Percentiles rank a stretch among this genome's conserved stretches.
Conservation (phyloP, 2,329 filamentous ascomycete genomes). For the Neodidymelliopsis sp. region DNA sequence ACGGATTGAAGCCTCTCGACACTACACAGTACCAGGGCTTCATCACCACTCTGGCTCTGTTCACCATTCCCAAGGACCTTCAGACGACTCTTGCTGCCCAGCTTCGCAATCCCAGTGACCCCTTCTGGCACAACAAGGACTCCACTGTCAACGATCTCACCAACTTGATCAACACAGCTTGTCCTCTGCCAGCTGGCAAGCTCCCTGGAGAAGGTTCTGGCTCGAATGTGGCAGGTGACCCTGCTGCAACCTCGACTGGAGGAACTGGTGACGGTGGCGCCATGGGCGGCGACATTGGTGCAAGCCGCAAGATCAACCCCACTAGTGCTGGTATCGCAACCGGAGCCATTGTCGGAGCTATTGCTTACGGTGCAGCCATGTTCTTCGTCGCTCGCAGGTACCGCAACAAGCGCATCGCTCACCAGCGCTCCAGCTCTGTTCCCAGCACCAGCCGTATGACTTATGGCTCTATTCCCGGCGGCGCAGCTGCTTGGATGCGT, state of each 20-base stretch:
- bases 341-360: conserved; percentile 78
- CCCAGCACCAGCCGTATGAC: conserved; percentile 69
- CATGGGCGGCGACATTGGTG: conserved; percentile 58
- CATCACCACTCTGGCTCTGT: conserved; percentile 77
- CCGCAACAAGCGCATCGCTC: conserved; percentile 81
- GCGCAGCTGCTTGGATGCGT: conserved; percentile 58
- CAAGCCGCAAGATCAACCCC: conserved; percentile 66
- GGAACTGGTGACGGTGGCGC: conserved; percentile 57
- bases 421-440: conserved; percentile 79
- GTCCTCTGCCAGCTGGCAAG: conserved; percentile 69
- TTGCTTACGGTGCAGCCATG: conserved; percentile 93
- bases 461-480: conserved; percentile 48
- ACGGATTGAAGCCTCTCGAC: conserved; percentile 77
- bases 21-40: conserved; percentile 74
- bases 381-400: conserved; percentile 90
- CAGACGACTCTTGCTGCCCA: conserved; percentile 69
- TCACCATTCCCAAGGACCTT: conserved; percentile 56
- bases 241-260: conserved; percentile 40
- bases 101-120: conserved; percentile 74
- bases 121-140: conserved; percentile 75
- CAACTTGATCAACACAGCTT: conserved; percentile 81
- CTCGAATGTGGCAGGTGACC: conserved; percentile 52
- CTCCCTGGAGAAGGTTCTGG: conserved; percentile 50
- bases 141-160: conserved; percentile 76
- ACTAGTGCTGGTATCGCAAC: conserved; percentile 75